A percentile compares a stretch with the other conserved stretches of the same genome.
Conservation (phyloP, 345 rosid species). For the Eucalyptus sideroxylon region DNA sequence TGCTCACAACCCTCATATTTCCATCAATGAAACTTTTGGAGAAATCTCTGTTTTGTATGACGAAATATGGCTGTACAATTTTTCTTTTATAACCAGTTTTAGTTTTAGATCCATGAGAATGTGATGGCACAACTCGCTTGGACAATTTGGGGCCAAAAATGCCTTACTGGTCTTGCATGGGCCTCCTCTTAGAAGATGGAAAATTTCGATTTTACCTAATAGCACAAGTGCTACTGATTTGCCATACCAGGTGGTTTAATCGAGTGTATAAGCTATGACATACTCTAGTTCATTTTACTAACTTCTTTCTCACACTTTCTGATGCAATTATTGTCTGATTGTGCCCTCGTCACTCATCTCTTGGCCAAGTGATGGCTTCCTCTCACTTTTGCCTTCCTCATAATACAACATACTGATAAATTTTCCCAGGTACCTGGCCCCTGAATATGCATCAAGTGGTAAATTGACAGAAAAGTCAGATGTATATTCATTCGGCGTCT, state of each 20-base stretch:
- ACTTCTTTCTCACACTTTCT: neutral
- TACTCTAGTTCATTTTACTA: neutral
- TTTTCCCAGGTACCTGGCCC: constrained; percentile 58
- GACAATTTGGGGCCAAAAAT: neutral
- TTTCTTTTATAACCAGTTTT: neutral
- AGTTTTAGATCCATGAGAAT: neutral
- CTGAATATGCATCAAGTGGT: constrained; percentile 80
- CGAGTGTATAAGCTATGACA: neutral
- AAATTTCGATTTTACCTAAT: neutral
- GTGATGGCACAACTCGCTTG: neutral
- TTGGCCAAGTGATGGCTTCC: neutral
- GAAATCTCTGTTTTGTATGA: neutral
- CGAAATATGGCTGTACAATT: neutral
- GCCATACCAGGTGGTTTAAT: neutral
- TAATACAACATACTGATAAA: neutral
- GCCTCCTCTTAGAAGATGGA: neutral
- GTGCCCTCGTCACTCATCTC: neutral
- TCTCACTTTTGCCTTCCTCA: neutral
- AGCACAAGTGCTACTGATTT: neutral
- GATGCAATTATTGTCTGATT: neutral
- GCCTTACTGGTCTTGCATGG: neutral
- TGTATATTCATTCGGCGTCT: constrained; percentile 64
- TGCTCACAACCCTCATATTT: neutral
- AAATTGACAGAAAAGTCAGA: constrained; percentile 72
- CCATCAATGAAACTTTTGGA: neutral